Evolutionary conservation across 371 early-diverging fungal genomes (phyloP), one percentile per base, ranked within the genome.

Genomic region (Actinomortierella wolfii): DNA sequence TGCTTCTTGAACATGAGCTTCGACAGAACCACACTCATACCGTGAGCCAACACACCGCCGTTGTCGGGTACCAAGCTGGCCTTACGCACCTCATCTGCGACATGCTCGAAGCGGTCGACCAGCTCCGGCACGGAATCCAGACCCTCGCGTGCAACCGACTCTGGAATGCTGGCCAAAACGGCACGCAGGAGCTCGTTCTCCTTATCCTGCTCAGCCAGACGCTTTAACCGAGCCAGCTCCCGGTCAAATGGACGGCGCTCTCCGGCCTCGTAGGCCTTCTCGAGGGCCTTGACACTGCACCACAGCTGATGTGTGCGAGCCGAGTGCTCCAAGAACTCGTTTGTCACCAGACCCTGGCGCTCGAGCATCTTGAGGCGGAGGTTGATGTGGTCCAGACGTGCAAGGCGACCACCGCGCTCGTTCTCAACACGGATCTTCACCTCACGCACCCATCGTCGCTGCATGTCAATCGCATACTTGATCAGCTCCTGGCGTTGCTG

Each of bases 391-490:
- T 95, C 95, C 34, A 97, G 76, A 24, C 89, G 82, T 3, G 96
- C 92, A 56, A 98, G 79, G 26, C 97, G 90, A 21, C 96, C 95
- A 41, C 89, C 89, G 45, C 97, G 91, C 79, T 97, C 98, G 34
- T 81, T 77, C 60, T 97, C 98, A 2, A 97, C 93, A 41, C 89
- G 83, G 18, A 83, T 79, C 58, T 88, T 86, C 61, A 94, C 88
- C 69, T 93, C 85, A 13, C 86, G 81, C 23, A 80, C 75, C 78
- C 83, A 87, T 20, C 81, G 77, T 14, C 82, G 78, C 64, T 86
- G 83, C 63, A 86, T 76, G 29, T 81, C 81, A 23, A 79, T 64
- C 11, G 82, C 83, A 50, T 86, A 85, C 50, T 78, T 71, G 63
- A 76, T 55, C 48, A 86, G 61, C 57, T 79, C 83, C 7, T 67